These are phyloP conservation scores for Starmera stellimalicola DNA, from an alignment of 1,139 yeast genomes.

Conservation along the genomic window DNA sequence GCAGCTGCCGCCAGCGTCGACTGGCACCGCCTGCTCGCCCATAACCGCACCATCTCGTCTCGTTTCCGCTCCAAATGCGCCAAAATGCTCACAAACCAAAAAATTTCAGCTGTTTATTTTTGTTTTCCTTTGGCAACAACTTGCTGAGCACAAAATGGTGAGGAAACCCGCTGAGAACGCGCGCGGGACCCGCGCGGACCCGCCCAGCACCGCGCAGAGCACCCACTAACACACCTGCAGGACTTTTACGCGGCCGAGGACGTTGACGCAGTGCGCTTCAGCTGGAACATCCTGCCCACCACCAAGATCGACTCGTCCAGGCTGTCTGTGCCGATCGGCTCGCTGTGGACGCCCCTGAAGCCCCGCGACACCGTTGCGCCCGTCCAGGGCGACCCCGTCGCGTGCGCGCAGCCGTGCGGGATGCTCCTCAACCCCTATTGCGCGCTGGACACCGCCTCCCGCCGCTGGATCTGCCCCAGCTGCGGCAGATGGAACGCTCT, in stretches of 20 bases:
- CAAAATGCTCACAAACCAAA: too few relatives aligned
- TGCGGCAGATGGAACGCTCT: constrained; percentile 49
- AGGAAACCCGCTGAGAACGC: too few relatives aligned
- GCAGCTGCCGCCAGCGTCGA: too few relatives aligned
- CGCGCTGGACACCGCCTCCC: constrained; percentile 29
- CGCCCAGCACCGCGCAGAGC: too few relatives aligned
- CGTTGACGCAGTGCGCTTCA: constrained; percentile 54
- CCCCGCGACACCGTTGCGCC: constrained; percentile 35
- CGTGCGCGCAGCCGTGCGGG: constrained; percentile 47
- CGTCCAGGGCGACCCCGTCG: constrained; percentile 32
- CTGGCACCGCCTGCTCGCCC: too few relatives aligned
- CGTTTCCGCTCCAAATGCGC: too few relatives aligned
- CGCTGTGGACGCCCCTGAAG: constrained; percentile 60
- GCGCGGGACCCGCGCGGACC: too few relatives aligned
- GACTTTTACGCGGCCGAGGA: constrained; percentile 57
- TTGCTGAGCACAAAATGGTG: too few relatives aligned
- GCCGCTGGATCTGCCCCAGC: constrained; percentile 56
- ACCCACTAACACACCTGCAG: too few relatives aligned
- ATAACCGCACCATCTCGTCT: too few relatives aligned
- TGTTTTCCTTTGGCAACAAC: too few relatives aligned
- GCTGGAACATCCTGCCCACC: constrained; percentile 39
- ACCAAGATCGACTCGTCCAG: constrained; percentile 32
- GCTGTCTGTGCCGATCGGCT: constrained; percentile 49
- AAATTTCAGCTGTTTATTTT: too few relatives aligned
- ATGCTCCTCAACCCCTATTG: constrained; percentile 54